A percentile compares a stretch with the other conserved stretches of the same genome.
Evolutionary conservation across 2,329 filamentous ascomycete genomes (phyloP).

Genomic region (Cercospora canescens): DNA sequence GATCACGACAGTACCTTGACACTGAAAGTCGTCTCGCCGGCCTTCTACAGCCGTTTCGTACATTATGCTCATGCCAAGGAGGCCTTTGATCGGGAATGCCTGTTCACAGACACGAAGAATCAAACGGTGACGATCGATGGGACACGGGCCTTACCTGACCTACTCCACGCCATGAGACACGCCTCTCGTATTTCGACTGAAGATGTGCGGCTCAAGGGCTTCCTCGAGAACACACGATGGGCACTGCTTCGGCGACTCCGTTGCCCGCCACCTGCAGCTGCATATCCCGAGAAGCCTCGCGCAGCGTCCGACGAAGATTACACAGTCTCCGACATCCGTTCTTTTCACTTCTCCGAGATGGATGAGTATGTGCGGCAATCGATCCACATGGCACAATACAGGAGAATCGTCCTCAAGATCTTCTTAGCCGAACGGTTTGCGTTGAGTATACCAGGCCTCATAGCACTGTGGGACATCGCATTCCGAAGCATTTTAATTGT

Average conservation of each 20-base stretch:
- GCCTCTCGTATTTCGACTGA: neutral
- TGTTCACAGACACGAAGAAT: slow-evolving; percentile 54
- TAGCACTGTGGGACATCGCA: slow-evolving; percentile 31
- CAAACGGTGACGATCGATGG: slow-evolving; percentile 59
- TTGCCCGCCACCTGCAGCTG: slow-evolving; percentile 41
- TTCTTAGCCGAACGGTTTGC: slow-evolving; percentile 45
- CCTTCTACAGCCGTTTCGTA: slow-evolving; percentile 67
- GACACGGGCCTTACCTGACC: slow-evolving; percentile 52
- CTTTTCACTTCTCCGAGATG: slow-evolving; percentile 40
- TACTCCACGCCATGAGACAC: slow-evolving; percentile 38
- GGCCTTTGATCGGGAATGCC: slow-evolving; percentile 61
- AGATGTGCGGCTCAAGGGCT: neutral
- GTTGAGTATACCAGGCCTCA: slow-evolving; percentile 39
- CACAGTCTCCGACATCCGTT: slow-evolving; percentile 37
- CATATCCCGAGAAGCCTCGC: slow-evolving; percentile 35
- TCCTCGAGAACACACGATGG: slow-evolving; percentile 39
- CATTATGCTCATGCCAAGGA: slow-evolving; percentile 63
- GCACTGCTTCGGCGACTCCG: slow-evolving; percentile 38
- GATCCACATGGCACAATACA: slow-evolving; percentile 30
- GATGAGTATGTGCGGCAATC: slow-evolving; percentile 39
- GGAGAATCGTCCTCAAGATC: slow-evolving; percentile 40
- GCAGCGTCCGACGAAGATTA: slow-evolving; percentile 11
- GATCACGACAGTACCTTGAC: slow-evolving; percentile 48
- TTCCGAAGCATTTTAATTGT: slow-evolving; percentile 29
- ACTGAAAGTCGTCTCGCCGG: slow-evolving; percentile 62